Evolutionary conservation across 208 protist genomes (phyloP).

Genomic region (Perkinsela sp.): DNA sequence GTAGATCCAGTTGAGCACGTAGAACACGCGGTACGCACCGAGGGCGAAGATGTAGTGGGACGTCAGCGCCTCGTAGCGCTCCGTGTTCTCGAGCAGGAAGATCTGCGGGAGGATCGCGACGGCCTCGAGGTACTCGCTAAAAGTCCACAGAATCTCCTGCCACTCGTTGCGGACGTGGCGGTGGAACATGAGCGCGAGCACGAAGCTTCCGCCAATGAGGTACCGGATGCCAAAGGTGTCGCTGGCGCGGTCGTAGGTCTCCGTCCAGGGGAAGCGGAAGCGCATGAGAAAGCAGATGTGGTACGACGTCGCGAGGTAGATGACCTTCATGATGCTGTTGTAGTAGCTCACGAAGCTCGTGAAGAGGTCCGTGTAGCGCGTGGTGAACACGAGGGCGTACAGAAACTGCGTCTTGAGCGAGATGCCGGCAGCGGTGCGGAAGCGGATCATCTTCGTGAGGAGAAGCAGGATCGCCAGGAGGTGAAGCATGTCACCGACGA

Average conservation of each 20-base stretch:
- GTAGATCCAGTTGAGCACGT: constrained; percentile 77
- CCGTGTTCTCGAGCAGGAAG: constrained; percentile 70
- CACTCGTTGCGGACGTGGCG: constrained; percentile 9
- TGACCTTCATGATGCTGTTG: constrained; percentile 76
- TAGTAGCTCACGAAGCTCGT: constrained; percentile 42
- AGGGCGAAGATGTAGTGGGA: constrained; percentile 77
- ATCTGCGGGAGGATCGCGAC: constrained; percentile 85
- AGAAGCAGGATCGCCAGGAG: constrained; percentile 63
- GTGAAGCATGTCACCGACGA: constrained; percentile 69
- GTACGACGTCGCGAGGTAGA: constrained; percentile 53
- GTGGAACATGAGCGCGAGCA: constrained; percentile 38
- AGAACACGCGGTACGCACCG: constrained; percentile 71
- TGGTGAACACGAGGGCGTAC: constrained; percentile 64
- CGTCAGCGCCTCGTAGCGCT: constrained; percentile 69
- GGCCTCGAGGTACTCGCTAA: constrained; percentile 79
- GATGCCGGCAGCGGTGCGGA: constrained; percentile 52
- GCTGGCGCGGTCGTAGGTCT: constrained; percentile 55
- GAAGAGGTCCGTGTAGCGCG: constrained; percentile 76
- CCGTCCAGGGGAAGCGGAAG: constrained; percentile 54
- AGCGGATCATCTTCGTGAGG: constrained; percentile 63
- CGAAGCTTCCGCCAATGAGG: constrained; percentile 33
- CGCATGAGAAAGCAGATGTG: constrained; percentile 74
- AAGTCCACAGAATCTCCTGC: constrained; percentile 62
- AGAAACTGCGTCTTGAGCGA: constrained; percentile 77
- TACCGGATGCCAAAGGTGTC: constrained; percentile 63